Evolutionary conservation across 139 green algal genomes (phyloP).

Genomic region (Tetraselmis chui): DNA sequence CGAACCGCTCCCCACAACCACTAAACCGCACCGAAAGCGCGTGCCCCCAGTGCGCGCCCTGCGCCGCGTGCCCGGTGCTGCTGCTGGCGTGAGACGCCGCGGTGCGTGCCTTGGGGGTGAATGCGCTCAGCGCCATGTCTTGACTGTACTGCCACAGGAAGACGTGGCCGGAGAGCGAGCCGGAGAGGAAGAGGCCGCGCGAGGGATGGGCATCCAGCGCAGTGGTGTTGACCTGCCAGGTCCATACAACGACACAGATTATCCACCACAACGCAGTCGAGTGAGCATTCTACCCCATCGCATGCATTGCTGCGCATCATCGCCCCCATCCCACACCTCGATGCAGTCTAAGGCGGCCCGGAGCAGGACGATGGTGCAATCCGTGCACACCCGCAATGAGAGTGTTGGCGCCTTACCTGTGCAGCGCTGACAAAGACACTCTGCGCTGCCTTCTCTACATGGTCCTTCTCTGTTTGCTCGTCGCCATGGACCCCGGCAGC

Average conservation of each 20-base stretch:
- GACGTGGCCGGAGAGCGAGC: constrained; percentile 38
- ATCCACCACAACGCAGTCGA: too few relatives aligned
- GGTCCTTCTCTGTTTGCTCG: too few relatives aligned
- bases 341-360: neutral
- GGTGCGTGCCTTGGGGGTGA: neutral
- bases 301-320: too few relatives aligned
- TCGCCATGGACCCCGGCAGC: too few relatives aligned
- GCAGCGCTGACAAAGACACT: neutral
- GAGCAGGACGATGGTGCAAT: neutral
- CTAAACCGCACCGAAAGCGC: constrained; percentile 46
- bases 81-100: neutral
- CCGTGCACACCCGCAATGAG: too few relatives aligned
- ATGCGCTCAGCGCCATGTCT: neutral
- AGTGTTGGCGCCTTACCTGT: neutral
- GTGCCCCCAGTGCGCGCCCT: constrained; percentile 19
- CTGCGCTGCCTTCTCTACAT: neutral
- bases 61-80: too few relatives aligned
- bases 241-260: too few relatives aligned
- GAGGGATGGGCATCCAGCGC: constrained; percentile 21
- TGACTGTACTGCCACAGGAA: constrained; percentile 49
- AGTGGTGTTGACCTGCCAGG: constrained; percentile 10
- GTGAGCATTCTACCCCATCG: too few relatives aligned
- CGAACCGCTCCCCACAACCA: constrained; percentile 59
- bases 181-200: constrained; percentile 27
- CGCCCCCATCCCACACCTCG: neutral